phyloP scores from a whole-genome alignment of 2,329 filamentous ascomycete genomes.

The Gyromitra esculenta region DNA sequence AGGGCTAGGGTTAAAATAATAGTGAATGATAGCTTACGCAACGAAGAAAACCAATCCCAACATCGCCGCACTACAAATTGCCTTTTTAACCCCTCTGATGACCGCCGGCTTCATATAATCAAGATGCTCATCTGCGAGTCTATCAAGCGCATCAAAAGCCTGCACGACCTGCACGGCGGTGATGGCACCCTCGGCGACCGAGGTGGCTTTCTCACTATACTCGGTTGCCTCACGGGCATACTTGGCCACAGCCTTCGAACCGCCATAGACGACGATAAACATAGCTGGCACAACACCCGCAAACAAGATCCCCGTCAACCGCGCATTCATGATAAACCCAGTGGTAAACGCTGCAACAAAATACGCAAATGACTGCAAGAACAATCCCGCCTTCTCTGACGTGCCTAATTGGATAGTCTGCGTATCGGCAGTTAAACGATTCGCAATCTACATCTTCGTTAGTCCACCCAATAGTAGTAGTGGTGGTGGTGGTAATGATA shows the following conservation, averaged over 20 bases:
- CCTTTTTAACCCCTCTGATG: constrained; percentile 65
- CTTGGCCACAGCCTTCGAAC: constrained; percentile 62
- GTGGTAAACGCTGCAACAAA: constrained; percentile 74
- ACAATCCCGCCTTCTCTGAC: constrained; percentile 75
- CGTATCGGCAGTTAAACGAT: constrained; percentile 71
- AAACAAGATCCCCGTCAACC: constrained; percentile 71
- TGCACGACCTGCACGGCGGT: constrained; percentile 64
- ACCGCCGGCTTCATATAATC: constrained; percentile 47
- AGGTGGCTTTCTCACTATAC: constrained; percentile 62
- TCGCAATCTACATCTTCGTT: constrained; percentile 44
- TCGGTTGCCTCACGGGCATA: constrained; percentile 61
- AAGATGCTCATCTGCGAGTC: constrained; percentile 49
- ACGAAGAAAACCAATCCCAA: constrained; percentile 73
- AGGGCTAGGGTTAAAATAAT: constrained; percentile 30
- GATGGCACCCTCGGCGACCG: constrained; percentile 63
- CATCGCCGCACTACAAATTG: constrained; percentile 68
- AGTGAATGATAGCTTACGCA: constrained; percentile 59
- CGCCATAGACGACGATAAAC: constrained; percentile 61
- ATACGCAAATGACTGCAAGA: constrained; percentile 71
- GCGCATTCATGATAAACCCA: constrained; percentile 72
- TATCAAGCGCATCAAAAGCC: constrained; percentile 61
- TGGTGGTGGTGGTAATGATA: too few species aligned
- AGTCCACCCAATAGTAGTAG: neutral
- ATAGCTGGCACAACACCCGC: constrained; percentile 65
- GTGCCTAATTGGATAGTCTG: constrained; percentile 74